A percentile compares a stretch with the other conserved stretches of the same genome.
Evolutionary conservation across 1,284 basidiomycete species (phyloP).

Genomic region (Heliocybe sulcata): DNA sequence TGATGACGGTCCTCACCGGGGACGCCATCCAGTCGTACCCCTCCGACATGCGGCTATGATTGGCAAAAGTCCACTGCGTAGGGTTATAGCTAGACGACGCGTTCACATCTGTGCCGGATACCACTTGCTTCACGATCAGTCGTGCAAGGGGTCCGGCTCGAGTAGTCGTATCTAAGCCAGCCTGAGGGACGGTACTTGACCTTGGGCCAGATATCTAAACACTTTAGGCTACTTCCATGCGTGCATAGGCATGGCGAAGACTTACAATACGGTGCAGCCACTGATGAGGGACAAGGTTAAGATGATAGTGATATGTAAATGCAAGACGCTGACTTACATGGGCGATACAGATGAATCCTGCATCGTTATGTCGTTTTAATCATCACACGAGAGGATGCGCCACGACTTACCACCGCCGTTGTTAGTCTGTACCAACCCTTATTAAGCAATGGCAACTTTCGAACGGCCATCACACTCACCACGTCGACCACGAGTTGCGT

Average conservation of each 20-base stretch:
- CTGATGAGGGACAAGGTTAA: slow-evolving; percentile 20
- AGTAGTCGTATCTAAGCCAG: slow-evolving; percentile 45
- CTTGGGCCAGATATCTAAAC: slow-evolving; percentile 46
- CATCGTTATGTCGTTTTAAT: too few relatives aligned
- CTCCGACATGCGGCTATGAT: slow-evolving; percentile 35
- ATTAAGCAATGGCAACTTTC: not conserved
- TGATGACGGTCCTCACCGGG: slow-evolving; percentile 30
- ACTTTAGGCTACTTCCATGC: not conserved
- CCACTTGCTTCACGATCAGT: slow-evolving; percentile 37
- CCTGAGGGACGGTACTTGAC: slow-evolving; percentile 44
- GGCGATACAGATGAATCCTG: slow-evolving; percentile 48
- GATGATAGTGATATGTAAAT: not conserved
- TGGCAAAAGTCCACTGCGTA: slow-evolving; percentile 41
- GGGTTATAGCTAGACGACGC: slow-evolving; percentile 42
- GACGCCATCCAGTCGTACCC: slow-evolving; percentile 40
- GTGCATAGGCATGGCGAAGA: slow-evolving; percentile 1
- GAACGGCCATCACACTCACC: slow-evolving; percentile 19
- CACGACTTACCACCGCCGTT: slow-evolving; percentile 41
- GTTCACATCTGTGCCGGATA: slow-evolving; percentile 38
- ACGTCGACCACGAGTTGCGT: slow-evolving; percentile 52
- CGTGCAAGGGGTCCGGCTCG: slow-evolving; percentile 45
- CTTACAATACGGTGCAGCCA: slow-evolving; percentile 57
- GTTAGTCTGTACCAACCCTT: slow-evolving; percentile 30
- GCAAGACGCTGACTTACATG: not conserved
- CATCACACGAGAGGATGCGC: slow-evolving; percentile 19